A percentile compares a stretch with the other conserved stretches of the same genome.
phyloP scores from a whole-genome alignment of 75 land plant species.

The Pseudotsuga menziesii region DNA sequence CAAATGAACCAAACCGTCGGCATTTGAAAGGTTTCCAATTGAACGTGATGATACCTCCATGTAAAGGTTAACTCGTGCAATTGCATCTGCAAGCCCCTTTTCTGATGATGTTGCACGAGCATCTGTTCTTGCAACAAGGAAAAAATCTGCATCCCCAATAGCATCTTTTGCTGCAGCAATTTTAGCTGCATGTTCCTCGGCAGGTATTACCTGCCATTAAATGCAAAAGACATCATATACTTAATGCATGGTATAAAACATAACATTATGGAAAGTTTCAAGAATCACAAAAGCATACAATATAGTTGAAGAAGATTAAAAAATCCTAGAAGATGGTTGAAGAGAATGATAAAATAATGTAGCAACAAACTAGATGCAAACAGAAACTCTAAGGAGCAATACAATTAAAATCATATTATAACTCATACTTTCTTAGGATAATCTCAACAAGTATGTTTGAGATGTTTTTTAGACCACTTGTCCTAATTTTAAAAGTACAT shows the following conservation, averaged over 20 bases:
- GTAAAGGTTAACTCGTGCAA: constrained; percentile 38
- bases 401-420: neutral
- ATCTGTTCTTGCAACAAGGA: constrained; percentile 42
- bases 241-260: neutral
- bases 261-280: neutral
- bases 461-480: neutral
- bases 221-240: neutral
- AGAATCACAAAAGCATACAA: neutral
- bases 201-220: constrained; percentile 31
- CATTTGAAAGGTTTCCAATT: neutral
- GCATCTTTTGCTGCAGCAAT: constrained; percentile 42
- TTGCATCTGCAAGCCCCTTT: constrained; percentile 33
- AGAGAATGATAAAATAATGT: neutral
- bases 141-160: constrained; percentile 38
- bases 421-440: neutral
- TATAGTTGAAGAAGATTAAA: neutral
- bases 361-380: neutral
- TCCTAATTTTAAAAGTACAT: neutral
- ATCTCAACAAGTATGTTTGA: neutral
- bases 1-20: neutral
- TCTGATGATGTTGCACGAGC: constrained; percentile 40
- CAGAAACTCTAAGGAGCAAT: neutral
- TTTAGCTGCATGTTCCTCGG: constrained; percentile 41
- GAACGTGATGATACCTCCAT: constrained; percentile 27
- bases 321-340: neutral